These are phyloP conservation scores for Pythium aquatile DNA, from an alignment of 352 stramenopile species.

Conservation along the genomic window DNA sequence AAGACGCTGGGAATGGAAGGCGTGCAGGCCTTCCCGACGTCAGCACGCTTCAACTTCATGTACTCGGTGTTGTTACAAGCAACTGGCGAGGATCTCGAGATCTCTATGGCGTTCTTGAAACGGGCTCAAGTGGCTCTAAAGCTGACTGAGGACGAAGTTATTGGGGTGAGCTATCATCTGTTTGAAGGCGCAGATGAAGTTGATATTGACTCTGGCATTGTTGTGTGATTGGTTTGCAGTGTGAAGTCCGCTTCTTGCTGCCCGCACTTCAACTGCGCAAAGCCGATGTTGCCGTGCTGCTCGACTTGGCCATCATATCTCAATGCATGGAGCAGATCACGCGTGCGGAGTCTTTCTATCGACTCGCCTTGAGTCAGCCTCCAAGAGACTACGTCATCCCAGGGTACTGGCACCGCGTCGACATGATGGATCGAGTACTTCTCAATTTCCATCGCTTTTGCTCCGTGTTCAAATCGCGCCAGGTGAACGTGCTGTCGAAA, in stretches of 20 bases:
- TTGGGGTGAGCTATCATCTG: constrained; percentile 27
- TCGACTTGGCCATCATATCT: constrained; percentile 60
- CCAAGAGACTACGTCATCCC: constrained; percentile 50
- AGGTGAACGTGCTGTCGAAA: constrained; percentile 53
- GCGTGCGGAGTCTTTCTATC: constrained; percentile 56
- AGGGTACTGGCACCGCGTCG: constrained; percentile 56
- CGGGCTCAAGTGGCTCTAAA: constrained; percentile 15
- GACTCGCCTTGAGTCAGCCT: constrained; percentile 36
- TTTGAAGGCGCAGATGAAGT: background rate
- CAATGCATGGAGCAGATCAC: constrained; percentile 42
- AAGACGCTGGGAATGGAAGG: constrained; percentile 24
- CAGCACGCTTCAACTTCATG: constrained; percentile 27
- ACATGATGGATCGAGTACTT: constrained; percentile 59
- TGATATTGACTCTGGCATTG: background rate
- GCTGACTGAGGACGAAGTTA: constrained; percentile 29
- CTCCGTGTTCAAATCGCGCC: constrained; percentile 57
- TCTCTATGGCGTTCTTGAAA: constrained; percentile 26
- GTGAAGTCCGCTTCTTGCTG: constrained; percentile 44
- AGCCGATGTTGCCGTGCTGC: constrained; percentile 43
- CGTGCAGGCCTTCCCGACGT: constrained; percentile 16
- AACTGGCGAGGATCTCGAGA: constrained; percentile 28
- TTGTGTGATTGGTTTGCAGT: constrained; percentile 27
- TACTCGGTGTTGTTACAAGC: constrained; percentile 26
- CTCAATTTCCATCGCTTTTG: constrained; percentile 74
- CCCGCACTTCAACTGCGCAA: constrained; percentile 51